Evolutionary conservation across 129 eudicot genomes (phyloP).

Genomic region (Arctium lappa): DNA sequence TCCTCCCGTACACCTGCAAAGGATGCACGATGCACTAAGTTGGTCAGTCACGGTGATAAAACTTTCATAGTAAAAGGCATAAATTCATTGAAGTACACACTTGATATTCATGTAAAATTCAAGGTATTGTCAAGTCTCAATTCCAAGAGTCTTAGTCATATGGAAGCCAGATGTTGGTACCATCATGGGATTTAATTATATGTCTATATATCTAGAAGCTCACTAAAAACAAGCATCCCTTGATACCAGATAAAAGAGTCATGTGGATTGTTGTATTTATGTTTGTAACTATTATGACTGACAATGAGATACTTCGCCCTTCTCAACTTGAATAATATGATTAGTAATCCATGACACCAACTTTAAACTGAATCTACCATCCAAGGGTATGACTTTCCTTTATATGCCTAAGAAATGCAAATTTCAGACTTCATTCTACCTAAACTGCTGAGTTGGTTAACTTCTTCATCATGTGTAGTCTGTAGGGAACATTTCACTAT

Average conservation of each 20-base stretch:
- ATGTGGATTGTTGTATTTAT: neutral
- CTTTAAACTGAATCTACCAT: neutral
- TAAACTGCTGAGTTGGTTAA: neutral
- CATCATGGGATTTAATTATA: neutral
- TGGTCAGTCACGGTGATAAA: neutral
- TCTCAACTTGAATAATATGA: neutral
- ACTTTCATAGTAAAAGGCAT: neutral
- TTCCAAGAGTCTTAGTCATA: neutral
- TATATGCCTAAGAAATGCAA: neutral
- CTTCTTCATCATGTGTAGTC: neutral
- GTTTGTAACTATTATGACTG: neutral
- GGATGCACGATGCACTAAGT: constrained; percentile 1
- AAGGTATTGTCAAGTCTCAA: neutral
- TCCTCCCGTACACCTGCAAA: constrained; percentile 56
- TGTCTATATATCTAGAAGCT: neutral
- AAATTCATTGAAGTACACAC: neutral
- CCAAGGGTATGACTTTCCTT: neutral
- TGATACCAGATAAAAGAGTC: neutral
- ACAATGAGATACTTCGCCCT: neutral
- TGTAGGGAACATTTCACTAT: neutral
- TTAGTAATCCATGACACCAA: neutral
- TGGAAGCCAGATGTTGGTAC: too few relatives aligned
- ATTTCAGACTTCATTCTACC: neutral
- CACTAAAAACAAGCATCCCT: neutral
- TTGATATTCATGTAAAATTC: neutral